A percentile compares a stretch with the other conserved stretches of the same genome.
phyloP scores from a whole-genome alignment of 768 basidiomycete genomes.

The Leccinellum albellum region DNA sequence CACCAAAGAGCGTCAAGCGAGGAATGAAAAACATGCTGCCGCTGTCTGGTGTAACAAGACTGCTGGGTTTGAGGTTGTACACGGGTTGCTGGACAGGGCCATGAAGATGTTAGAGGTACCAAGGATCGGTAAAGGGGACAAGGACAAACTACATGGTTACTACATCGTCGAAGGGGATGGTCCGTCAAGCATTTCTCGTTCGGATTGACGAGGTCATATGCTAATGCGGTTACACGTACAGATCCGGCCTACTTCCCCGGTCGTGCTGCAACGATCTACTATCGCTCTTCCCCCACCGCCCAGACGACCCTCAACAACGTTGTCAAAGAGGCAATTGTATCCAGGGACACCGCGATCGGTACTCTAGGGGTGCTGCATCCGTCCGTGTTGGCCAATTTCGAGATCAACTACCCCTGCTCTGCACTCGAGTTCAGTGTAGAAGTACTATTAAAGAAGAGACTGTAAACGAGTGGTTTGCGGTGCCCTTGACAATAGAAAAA shows the following conservation, averaged over 20 bases:
- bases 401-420: slow-evolving; percentile 92
- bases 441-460: slow-evolving; percentile 75
- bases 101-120: slow-evolving; percentile 97
- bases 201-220: neutral
- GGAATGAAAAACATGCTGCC: slow-evolving; percentile 84
- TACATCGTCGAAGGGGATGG: slow-evolving; percentile 87
- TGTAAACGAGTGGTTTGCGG: slow-evolving; percentile 3
- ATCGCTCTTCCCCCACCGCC: slow-evolving; percentile 50
- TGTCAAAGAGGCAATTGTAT: slow-evolving; percentile 43
- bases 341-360: slow-evolving; percentile 72
- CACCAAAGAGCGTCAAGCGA: slow-evolving; percentile 72
- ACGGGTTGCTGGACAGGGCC: slow-evolving; percentile 88
- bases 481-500: neutral
- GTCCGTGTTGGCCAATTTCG: slow-evolving; percentile 85
- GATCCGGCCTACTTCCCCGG: slow-evolving; percentile 95
- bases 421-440: slow-evolving; percentile 92
- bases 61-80: slow-evolving; percentile 94
- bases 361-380: slow-evolving; percentile 94
- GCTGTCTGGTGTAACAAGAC: slow-evolving; percentile 96
- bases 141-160: slow-evolving; percentile 68
- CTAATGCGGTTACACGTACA: slow-evolving; percentile 31
- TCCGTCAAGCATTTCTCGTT: slow-evolving; percentile 36
- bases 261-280: slow-evolving; percentile 88
- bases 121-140: slow-evolving; percentile 58
- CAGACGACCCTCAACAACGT: slow-evolving; percentile 34